A percentile compares a stretch with the other conserved stretches of the same genome.
phyloP scores from a whole-genome alignment of 768 basidiomycete species.

The Trametes punicea region DNA sequence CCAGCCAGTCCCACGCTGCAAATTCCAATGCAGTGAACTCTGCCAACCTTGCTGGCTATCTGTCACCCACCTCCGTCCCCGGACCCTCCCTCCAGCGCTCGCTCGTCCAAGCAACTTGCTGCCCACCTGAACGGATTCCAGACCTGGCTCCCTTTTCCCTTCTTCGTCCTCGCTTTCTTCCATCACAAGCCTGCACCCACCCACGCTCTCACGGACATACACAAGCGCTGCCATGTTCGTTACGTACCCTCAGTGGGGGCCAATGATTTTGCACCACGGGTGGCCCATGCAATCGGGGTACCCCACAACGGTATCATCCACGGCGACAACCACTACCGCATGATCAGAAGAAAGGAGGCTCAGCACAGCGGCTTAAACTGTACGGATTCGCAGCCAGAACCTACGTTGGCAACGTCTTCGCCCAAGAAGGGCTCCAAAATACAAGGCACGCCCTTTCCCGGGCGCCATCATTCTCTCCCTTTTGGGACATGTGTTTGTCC shows the following conservation, averaged over 20 bases:
- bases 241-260: not conserved
- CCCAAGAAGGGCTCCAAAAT: not conserved
- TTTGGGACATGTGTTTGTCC: slow-evolving; percentile 9
- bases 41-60: not conserved
- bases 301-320: not conserved
- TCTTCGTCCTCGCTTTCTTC: slow-evolving; percentile 3
- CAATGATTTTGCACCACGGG: not conserved
- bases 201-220: not conserved
- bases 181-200: not conserved
- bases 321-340: not conserved
- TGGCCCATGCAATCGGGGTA: not conserved
- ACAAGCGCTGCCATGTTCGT: not conserved
- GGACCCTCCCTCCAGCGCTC: not conserved
- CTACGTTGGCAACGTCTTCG: not conserved
- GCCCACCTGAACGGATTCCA: not conserved
- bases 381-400: not conserved
- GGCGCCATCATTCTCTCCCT: slow-evolving; percentile 8
- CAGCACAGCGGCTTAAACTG: not conserved
- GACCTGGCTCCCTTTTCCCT: not conserved
- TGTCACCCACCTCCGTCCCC: not conserved
- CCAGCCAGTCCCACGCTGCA: not conserved
- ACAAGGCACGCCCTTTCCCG: not conserved
- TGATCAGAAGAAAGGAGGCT: not conserved
- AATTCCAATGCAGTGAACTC: too few relatives aligned
- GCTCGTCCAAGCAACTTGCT: not conserved